phyloP scores from a whole-genome alignment of 176 grass and related monocot species.

The Elymus sibiricus region DNA sequence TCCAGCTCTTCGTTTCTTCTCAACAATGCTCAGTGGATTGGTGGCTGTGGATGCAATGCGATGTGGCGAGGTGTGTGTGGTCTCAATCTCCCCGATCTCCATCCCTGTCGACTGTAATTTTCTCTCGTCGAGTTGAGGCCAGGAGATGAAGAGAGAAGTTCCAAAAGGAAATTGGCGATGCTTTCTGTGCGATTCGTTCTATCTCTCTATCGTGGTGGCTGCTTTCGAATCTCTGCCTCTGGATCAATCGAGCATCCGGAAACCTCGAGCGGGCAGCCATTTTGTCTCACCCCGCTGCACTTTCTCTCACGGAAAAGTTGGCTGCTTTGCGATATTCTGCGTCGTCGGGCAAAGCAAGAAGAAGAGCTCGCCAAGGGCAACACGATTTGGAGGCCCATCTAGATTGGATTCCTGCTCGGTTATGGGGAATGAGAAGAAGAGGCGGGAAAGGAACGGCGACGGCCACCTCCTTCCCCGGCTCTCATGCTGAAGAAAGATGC shows the following conservation, averaged over 20 bases:
- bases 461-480: background rate
- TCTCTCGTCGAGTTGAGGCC: background rate
- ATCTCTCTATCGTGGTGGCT: background rate
- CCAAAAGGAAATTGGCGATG: background rate
- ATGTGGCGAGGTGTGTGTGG: too few species aligned
- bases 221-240: slow-evolving; percentile 8
- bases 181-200: background rate
- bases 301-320: background rate
- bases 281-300: background rate
- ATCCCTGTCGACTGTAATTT: background rate
- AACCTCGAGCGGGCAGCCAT: slow-evolving; percentile 31
- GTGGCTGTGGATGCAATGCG: background rate
- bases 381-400: background rate
- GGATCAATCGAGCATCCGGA: background rate
- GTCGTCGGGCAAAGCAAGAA: background rate
- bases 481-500: too few species aligned
- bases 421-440: background rate
- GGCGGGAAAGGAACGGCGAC: slow-evolving; percentile 4
- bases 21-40: background rate
- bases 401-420: background rate
- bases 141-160: background rate
- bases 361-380: background rate
- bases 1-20: background rate
- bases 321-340: background rate
- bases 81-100: background rate